These are phyloP conservation scores for Leucaena leucocephala DNA, from an alignment of 306 rosid genomes.

Conservation along the genomic window DNA sequence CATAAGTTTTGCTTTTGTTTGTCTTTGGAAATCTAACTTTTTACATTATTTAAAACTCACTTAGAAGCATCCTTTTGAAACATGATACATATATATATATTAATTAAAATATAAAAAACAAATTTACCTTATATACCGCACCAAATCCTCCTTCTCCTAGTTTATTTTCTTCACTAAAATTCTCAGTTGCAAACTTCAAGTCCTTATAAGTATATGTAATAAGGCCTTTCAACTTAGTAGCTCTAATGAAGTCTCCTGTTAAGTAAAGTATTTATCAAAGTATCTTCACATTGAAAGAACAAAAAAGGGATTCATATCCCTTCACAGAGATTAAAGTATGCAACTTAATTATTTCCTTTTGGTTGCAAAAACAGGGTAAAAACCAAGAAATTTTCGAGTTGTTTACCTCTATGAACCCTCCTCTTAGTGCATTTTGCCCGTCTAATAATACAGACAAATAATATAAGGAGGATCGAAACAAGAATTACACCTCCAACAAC, in stretches of 20 bases:
- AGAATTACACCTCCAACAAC: neutral
- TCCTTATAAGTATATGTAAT: neutral
- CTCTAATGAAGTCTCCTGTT: neutral
- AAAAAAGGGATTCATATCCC: neutral
- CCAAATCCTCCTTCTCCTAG: slow-evolving; percentile 13
- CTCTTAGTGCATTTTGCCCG: neutral
- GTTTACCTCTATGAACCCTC: neutral
- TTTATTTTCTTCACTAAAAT: neutral
- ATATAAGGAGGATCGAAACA: neutral
- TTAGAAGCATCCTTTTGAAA: too few species aligned
- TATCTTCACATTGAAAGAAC: neutral
- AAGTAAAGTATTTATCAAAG: neutral
- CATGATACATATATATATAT: too few species aligned
- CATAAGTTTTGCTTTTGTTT: neutral
- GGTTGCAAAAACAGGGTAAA: neutral
- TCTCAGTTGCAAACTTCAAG: neutral
- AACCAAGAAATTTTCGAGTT: neutral
- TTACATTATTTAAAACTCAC: too few species aligned
- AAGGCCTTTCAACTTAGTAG: neutral
- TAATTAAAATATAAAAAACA: neutral
- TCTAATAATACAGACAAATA: neutral
- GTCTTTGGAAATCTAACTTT: too few species aligned
- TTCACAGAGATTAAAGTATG: neutral
- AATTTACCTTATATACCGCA: neutral
- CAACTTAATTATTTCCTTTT: neutral